phyloP scores from a whole-genome alignment of 1,284 basidiomycete species.

The Boletellus deceptivus region DNA sequence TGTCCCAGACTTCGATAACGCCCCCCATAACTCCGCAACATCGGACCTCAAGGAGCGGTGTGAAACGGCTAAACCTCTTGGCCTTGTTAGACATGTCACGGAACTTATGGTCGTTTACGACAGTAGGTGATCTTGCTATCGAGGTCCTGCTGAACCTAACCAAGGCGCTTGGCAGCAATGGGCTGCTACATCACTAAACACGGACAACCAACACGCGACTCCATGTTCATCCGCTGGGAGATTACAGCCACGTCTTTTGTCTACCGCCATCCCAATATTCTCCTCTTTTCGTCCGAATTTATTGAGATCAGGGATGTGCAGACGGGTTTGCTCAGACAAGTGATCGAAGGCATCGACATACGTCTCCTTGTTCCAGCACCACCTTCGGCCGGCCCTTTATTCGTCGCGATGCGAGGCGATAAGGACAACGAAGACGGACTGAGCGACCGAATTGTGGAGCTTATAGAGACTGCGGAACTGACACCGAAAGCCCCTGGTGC shows the following conservation, averaged over 20 bases:
- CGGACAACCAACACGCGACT: constrained; percentile 59
- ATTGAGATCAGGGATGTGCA: constrained; percentile 66
- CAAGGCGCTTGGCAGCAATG: constrained; percentile 39
- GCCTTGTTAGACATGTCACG: constrained; percentile 53
- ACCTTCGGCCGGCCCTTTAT: constrained; percentile 44
- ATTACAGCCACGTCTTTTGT: constrained; percentile 58
- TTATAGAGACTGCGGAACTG: constrained; percentile 65
- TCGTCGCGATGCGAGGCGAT: constrained; percentile 58
- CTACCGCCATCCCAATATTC: constrained; percentile 55
- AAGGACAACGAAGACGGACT: constrained; percentile 52
- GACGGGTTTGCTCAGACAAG: constrained; percentile 68
- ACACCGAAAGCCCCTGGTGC: constrained; percentile 33
- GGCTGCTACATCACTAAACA: constrained; percentile 73
- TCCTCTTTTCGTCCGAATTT: constrained; percentile 70
- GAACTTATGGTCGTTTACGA: constrained; percentile 74
- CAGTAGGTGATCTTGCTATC: constrained; percentile 41
- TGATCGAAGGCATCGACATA: constrained; percentile 67
- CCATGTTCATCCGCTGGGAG: constrained; percentile 74
- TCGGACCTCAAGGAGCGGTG: constrained; percentile 57
- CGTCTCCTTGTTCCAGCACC: constrained; percentile 50
- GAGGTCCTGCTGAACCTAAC: not conserved
- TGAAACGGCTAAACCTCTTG: constrained; percentile 60
- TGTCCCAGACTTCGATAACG: constrained; percentile 60
- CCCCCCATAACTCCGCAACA: constrained; percentile 42
- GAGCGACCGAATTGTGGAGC: constrained; percentile 63